Evolutionary conservation across 176 grass and related monocot genomes (phyloP).

Genomic region (Phoenix roebelenii): DNA sequence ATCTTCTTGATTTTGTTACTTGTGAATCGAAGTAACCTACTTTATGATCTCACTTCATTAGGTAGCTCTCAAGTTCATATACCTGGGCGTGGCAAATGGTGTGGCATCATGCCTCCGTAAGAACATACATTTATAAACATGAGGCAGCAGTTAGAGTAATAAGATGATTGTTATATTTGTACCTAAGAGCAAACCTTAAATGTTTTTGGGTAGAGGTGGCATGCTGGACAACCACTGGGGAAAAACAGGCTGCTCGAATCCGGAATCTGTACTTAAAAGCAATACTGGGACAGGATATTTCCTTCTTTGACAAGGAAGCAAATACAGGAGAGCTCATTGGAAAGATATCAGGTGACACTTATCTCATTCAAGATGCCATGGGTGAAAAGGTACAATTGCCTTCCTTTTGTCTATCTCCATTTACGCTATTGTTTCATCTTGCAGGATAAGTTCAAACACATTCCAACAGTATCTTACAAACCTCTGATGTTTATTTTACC

Average conservation of each 20-base stretch:
- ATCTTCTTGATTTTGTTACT: background rate
- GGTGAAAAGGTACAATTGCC: slow-evolving; percentile 11
- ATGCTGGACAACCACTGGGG: slow-evolving; percentile 14
- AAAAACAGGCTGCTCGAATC: slow-evolving; percentile 12
- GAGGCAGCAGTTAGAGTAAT: too few relatives aligned
- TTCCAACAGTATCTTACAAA: too few relatives aligned
- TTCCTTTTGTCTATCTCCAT: background rate
- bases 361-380: slow-evolving; percentile 16
- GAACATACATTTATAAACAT: background rate
- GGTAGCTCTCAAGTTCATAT: slow-evolving; percentile 11
- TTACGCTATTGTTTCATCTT: background rate
- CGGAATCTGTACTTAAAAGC: slow-evolving; percentile 11
- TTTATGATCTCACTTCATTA: background rate
- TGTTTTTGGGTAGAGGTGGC: slow-evolving; percentile 8
- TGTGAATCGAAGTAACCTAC: background rate
- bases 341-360: slow-evolving; percentile 15
- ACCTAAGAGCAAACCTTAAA: background rate
- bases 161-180: too few relatives aligned
- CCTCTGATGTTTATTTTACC: too few relatives aligned
- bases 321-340: slow-evolving; percentile 5
- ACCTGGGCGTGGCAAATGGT: slow-evolving; percentile 5
- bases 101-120: slow-evolving; percentile 13
- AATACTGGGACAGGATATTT: slow-evolving; percentile 13
- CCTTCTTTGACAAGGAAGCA: slow-evolving; percentile 10
- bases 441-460: too few relatives aligned